Base-by-base conservation (phyloP, 495 filamentous ascomycete genomes). In the Trichoderma parareesei region DNA sequence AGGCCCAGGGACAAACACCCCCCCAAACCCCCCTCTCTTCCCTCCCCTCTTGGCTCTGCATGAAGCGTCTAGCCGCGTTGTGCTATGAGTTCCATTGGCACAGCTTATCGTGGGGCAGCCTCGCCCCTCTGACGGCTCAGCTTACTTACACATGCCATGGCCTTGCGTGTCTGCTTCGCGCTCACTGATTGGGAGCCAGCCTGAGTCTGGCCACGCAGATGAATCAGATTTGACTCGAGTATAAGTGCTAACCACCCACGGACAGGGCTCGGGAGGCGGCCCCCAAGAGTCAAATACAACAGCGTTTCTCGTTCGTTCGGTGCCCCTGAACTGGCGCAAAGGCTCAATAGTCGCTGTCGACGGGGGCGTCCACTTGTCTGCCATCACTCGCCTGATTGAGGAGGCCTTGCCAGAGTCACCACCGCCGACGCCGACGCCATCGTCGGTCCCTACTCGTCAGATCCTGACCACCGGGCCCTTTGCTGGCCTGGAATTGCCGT, bases 221-320 rank as follows among this genome's bases (percentile, higher is more conserved):
- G 46, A 3, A 49, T 49, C 3, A n/a, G 7, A 18, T 9, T 3
- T 20, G 5, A 49, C 9, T 18, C 5, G 2, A 7, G 18, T 20
- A 49, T 18, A 49, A 49, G 18, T 68, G 61, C 73, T 73, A 67
- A 78, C 65, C n/a, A 62, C 62, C 62, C 20, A 8, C n/a, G 18
- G 46, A 40, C 74, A 97, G 93, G 94, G 94, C 63, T 86, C 91
- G 38, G 92, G 91, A 62, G 94, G 94, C 68, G 94, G 94, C 38
- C 94, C 94, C 10, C 84, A 84, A 68, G 94, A 98, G 78, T 87
- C 92, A 70, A 90, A 91, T 69, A 88, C 92, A 4, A 97, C 94
- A 4, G 92, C 91, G 10, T 82, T 97, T 43, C 84, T 98, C 2
- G 88, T 97, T 49, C 89, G 93, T 59, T 93, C 92, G 2, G 82